phyloP scores from a whole-genome alignment of 2,329 filamentous ascomycete genomes.

The Colletotrichum coccodes region DNA sequence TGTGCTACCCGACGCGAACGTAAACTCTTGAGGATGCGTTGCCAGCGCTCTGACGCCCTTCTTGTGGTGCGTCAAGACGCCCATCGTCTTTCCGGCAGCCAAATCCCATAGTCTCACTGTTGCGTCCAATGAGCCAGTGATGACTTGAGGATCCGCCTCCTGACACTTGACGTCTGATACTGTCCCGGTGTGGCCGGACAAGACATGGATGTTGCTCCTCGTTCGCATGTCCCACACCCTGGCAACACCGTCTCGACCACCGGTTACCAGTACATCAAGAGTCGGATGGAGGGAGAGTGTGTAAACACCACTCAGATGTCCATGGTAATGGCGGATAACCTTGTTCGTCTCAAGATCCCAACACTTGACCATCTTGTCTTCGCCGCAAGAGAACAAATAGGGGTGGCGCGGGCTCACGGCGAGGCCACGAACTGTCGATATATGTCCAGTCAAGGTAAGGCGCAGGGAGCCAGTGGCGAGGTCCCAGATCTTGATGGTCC shows the following conservation, averaged over 20 bases:
- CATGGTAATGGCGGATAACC: conserved; percentile 97
- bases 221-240: conserved; percentile 99
- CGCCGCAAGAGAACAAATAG: conserved; percentile 96
- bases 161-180: conserved; percentile 92
- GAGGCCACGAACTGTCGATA: conserved; percentile 90
- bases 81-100: conserved; percentile 95
- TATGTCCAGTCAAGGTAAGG: conserved; percentile 92
- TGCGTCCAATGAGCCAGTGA: conserved; percentile 90
- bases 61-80: conserved; percentile 97
- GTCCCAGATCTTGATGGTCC: conserved; percentile 99
- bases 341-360: conserved; percentile 99
- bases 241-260: conserved; percentile 92
- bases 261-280: conserved; percentile 92
- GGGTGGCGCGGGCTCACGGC: conserved; percentile 94
- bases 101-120: conserved; percentile 96
- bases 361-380: conserved; percentile 99
- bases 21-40: conserved; percentile 91
- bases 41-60: conserved; percentile 91
- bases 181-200: conserved; percentile 90
- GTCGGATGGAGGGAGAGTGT: conserved; percentile 93
- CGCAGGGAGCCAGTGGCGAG: conserved; percentile 86
- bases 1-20: conserved; percentile 92
- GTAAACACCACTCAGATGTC: conserved; percentile 95
- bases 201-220: conserved; percentile 92
- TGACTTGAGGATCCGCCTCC: conserved; percentile 95